phyloP scores from a whole-genome alignment of 2,329 filamentous ascomycete species.

The Xylariaceae sp. region DNA sequence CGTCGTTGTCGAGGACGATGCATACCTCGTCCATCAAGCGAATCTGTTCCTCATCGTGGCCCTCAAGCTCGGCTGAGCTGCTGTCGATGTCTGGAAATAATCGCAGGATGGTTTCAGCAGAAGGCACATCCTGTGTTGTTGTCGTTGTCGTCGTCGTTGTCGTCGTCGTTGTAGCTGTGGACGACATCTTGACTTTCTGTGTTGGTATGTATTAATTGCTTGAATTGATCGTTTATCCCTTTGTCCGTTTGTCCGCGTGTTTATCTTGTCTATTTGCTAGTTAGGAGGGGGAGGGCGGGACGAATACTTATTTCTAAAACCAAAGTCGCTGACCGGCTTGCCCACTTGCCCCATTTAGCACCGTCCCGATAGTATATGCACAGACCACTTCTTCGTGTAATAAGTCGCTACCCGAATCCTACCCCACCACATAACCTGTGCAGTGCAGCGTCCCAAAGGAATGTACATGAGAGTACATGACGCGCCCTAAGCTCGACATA shows the following conservation, averaged over 20 bases:
- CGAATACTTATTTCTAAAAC: neutral
- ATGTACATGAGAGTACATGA: too few species aligned
- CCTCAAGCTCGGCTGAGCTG: slow-evolving; percentile 74
- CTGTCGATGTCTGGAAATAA: slow-evolving; percentile 85
- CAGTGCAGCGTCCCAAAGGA: too few species aligned
- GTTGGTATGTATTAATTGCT: slow-evolving; percentile 5
- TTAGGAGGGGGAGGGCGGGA: slow-evolving; percentile 5
- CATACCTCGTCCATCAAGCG: slow-evolving; percentile 98
- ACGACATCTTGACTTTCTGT: slow-evolving; percentile 21
- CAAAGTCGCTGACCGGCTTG: neutral
- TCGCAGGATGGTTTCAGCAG: slow-evolving; percentile 80
- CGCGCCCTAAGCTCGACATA: too few species aligned
- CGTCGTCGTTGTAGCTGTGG: slow-evolving; percentile 11
- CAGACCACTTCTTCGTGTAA: neutral
- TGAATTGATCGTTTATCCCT: neutral
- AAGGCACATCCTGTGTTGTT: slow-evolving; percentile 58
- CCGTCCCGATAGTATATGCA: neutral
- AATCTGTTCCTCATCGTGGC: slow-evolving; percentile 97
- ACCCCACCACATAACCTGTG: too few species aligned
- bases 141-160: slow-evolving; percentile 47
- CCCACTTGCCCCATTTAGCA: neutral
- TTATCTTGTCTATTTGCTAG: neutral
- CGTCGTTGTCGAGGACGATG: slow-evolving; percentile 92
- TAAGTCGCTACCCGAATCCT: too few species aligned
- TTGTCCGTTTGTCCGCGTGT: neutral